Percentiles rank a stretch among this genome's conserved stretches.
Conservation (phyloP, 2,329 filamentous ascomycete species). For the Dothideomycetes sp. region DNA sequence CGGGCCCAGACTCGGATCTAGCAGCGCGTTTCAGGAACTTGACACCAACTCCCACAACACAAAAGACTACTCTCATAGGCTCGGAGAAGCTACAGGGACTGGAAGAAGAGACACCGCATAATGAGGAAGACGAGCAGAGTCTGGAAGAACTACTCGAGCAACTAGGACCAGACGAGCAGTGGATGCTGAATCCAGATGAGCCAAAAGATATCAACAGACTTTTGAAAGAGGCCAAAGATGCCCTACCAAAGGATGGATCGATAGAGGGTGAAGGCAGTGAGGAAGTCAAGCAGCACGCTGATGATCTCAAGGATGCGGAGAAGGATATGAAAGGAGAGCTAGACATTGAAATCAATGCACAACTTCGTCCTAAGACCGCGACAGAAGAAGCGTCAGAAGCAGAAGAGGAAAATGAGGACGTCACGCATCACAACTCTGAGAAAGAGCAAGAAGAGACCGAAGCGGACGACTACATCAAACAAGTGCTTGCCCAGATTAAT, state of each 20-base stretch:
- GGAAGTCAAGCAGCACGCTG: constrained; percentile 1
- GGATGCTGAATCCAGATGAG: constrained; percentile 29
- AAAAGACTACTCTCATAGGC: constrained; percentile 8
- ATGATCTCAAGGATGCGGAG: constrained; percentile 4
- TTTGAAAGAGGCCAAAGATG: constrained; percentile 28
- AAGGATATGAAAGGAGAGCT: constrained; percentile 3
- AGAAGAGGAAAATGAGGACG: constrained; percentile 14
- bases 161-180: constrained; percentile 27
- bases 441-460: constrained; percentile 23
- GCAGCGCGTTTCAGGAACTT: constrained; percentile 20
- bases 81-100: constrained; percentile 6
- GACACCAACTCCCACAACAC: constrained; percentile 7
- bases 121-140: constrained; percentile 31
- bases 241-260: no score
- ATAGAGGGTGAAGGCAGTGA: constrained; percentile 15
- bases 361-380: neutral
- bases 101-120: constrained; percentile 18
- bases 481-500: constrained; percentile 35
- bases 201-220: constrained; percentile 28
- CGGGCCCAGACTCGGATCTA: constrained; percentile 16
- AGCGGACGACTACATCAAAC: constrained; percentile 35
- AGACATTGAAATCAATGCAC: neutral
- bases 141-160: constrained; percentile 37
- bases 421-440: no score
- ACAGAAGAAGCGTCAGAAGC: neutral